A percentile compares a stretch with the other conserved stretches of the same genome.
Conservation (phyloP, 2,329 filamentous ascomycete species). For the Ascochyta lentis region DNA sequence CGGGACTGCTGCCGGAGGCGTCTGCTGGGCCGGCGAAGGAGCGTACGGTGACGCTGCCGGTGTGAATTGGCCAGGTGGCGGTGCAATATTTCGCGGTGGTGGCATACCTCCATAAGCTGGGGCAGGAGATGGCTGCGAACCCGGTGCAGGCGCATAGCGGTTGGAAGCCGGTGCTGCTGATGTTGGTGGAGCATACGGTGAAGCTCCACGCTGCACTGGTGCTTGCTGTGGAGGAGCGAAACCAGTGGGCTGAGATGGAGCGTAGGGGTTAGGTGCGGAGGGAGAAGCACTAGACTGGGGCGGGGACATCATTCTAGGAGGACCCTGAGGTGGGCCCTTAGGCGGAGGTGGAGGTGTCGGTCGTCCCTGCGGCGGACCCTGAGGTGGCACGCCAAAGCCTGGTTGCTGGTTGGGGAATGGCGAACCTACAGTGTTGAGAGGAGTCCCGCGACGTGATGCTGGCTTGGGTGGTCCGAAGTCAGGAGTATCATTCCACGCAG, state of each 20-base stretch:
- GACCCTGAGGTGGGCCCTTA: conserved; percentile 66
- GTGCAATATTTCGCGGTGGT: conserved; percentile 53
- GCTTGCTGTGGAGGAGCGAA: conserved; percentile 59
- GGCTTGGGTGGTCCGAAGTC: conserved; percentile 73
- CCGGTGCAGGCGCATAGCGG: conserved; percentile 71
- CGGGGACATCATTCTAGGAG: conserved; percentile 70
- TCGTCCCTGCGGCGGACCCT: conserved; percentile 63
- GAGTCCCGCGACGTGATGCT: conserved; percentile 76
- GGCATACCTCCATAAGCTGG: conserved; percentile 45
- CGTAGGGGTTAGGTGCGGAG: conserved; percentile 62
- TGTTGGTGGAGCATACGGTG: conserved; percentile 85
- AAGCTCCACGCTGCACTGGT: conserved; percentile 74
- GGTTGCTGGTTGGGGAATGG: conserved; percentile 72
- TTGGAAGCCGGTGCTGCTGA: conserved; percentile 65
- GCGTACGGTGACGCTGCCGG: conserved; percentile 47
- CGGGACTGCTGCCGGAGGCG: conserved; percentile 49
- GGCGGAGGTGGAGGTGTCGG: conserved; percentile 80
- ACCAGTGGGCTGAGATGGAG: conserved; percentile 58
- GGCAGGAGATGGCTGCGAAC: conserved; percentile 57
- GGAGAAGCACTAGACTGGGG: conserved; percentile 57
- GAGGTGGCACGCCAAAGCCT: conserved; percentile 56
- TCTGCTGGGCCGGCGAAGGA: conserved; percentile 43
- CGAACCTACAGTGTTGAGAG: conserved; percentile 72
- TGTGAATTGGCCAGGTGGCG: conserved; percentile 49
- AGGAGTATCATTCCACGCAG: conserved; percentile 95